These are phyloP conservation scores for Tuctoria greenei DNA, from an alignment of 176 grass and related monocot genomes.

Conservation along the genomic window DNA sequence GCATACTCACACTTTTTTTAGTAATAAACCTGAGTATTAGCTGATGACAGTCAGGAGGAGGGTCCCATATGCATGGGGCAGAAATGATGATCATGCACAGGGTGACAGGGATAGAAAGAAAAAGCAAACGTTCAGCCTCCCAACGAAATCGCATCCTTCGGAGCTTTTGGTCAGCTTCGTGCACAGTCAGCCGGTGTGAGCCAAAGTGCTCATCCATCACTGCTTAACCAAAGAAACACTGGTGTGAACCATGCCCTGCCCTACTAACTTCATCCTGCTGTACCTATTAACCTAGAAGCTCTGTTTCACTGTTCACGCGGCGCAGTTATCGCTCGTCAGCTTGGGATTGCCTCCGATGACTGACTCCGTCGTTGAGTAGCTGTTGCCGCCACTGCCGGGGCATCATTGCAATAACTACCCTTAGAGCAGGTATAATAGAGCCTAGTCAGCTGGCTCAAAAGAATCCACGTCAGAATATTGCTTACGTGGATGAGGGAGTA, in stretches of 20 bases:
- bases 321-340: background rate
- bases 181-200: slow-evolving; percentile 16
- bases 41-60: background rate
- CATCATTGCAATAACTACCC: slow-evolving; percentile 32
- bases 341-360: background rate
- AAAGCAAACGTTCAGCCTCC: slow-evolving; percentile 29
- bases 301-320: background rate
- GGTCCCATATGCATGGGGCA: slow-evolving; percentile 37
- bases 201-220: slow-evolving; percentile 19
- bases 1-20: no score
- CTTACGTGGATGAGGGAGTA: no score
- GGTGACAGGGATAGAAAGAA: slow-evolving; percentile 39
- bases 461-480: no score
- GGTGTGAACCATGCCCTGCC: slow-evolving; percentile 13
- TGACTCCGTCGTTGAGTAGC: background rate
- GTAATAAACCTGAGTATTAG: background rate
- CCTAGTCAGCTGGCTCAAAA: no score
- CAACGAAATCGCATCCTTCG: slow-evolving; percentile 24
- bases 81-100: slow-evolving; percentile 44
- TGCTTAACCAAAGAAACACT: slow-evolving; percentile 32
- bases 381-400: slow-evolving; percentile 9
- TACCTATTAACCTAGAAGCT: background rate
- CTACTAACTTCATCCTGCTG: slow-evolving; percentile 38
- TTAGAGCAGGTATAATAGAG: no score
- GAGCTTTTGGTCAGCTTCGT: slow-evolving; percentile 32